These are phyloP conservation scores for Podospora tetraspora DNA, from an alignment of 495 filamentous ascomycete species.

Conservation along the genomic window DNA sequence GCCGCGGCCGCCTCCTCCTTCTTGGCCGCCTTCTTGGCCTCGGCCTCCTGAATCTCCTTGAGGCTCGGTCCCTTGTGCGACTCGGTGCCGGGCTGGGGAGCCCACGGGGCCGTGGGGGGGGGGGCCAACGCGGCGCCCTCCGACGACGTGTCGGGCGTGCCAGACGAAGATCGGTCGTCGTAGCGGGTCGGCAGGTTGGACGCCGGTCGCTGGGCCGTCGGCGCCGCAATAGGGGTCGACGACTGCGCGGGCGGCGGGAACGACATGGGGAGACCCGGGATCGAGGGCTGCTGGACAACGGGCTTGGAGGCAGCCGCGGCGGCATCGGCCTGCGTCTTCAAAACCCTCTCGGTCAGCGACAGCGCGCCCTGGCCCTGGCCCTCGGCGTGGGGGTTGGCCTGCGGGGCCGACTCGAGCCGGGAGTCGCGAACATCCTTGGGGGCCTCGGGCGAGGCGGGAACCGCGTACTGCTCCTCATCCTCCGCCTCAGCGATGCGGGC, in stretches of 20 bases:
- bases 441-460: neutral
- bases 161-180: conserved; percentile 63
- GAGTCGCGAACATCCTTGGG: conserved; percentile 6
- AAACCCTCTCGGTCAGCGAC: conserved; percentile 82
- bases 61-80: conserved; percentile 82
- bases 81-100: conserved; percentile 68
- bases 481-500: conserved; percentile 9
- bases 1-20: conserved; percentile 78
- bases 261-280: conserved; percentile 63
- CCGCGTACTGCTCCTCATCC: conserved; percentile 11
- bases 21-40: conserved; percentile 89
- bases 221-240: conserved; percentile 75
- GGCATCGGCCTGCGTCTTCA: conserved; percentile 57
- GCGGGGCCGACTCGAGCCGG: neutral
- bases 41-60: conserved; percentile 94
- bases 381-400: conserved; percentile 1
- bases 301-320: conserved; percentile 57
- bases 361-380: conserved; percentile 35
- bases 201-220: conserved; percentile 75
- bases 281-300: conserved; percentile 54
- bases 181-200: conserved; percentile 81
- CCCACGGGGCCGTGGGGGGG: conserved; percentile 86
- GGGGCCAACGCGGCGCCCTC: conserved; percentile 37
- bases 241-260: conserved; percentile 64
- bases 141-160: conserved; percentile 56